Conservation (phyloP, 306 rosid genomes). For the Inga oerstediana region DNA sequence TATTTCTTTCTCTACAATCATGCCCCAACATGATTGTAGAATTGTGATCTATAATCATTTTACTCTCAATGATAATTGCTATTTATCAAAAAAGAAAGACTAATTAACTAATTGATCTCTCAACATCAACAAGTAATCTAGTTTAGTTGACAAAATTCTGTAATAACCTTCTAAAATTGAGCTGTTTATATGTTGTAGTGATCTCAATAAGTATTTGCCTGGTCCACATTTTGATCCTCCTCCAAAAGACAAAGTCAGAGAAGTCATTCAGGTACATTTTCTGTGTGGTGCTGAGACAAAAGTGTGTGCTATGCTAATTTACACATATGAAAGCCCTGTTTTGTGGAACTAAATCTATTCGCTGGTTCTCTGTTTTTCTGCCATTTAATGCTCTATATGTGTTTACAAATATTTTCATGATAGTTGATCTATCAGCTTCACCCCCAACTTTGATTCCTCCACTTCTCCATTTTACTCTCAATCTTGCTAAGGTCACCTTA, state of each 20-base stretch:
- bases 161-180: conserved; percentile 9
- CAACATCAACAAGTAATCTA: background rate
- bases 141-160: conserved; percentile 10
- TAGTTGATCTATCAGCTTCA: conserved; percentile 1
- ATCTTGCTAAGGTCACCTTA: background rate
- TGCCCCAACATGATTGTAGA: no score
- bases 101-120: background rate
- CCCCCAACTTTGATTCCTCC: background rate
- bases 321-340: background rate
- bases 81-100: no score
- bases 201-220: conserved; percentile 77
- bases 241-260: conserved; percentile 53
- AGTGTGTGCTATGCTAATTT: conserved; percentile 5
- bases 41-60: no score
- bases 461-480: background rate
- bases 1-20: no score
- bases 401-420: background rate
- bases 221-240: conserved; percentile 92
- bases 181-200: conserved; percentile 54
- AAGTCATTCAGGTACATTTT: conserved; percentile 59
- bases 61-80: no score
- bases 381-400: background rate
- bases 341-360: background rate
- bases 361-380: background rate
- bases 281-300: conserved; percentile 31